Evolutionary conservation across 306 rosid genomes (phyloP), one percentile per base, ranked within the genome.

Genomic region (Quercus aquifolioides): DNA sequence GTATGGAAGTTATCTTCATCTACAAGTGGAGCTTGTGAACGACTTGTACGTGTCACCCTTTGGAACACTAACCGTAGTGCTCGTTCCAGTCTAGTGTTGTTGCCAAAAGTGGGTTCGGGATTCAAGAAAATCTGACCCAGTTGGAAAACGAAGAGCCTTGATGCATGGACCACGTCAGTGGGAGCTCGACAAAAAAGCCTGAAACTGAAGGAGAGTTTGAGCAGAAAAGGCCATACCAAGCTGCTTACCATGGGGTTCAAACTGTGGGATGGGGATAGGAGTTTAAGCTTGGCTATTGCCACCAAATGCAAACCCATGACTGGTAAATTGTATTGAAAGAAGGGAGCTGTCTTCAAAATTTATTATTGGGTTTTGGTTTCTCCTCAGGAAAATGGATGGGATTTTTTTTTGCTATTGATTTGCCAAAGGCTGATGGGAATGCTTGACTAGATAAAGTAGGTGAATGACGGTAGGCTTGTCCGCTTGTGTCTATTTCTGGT

Each of bases 111-210:
- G 5, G 56, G 80, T 12, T 80, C 85, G 0, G 33, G 13, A 3
- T 28, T 38, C 70, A 83, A 85, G 3, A 82, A 86, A 5, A 87
- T 91, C 19, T 76, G 90, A 19, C 84, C 57, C 38, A 91, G 28
- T 13, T 82, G 87, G 75, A 91, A 91, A n/a, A 89, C 75, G 78
- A 91, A 89, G 25, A 89, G 78, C 79, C 88, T 86, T 0, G 88
- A 83, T 9, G 75, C 82, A 63, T 84, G 31, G 20, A 81, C 49
- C 0, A 83, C 80, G 12, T 87, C 83, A 26, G 51, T 43, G 75
- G 31, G 82, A 13, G 73, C 60, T 3, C 79, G 84, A 5, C 76
- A 76, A 35, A 83, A 77, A 5, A 86, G 0, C 21, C 83, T 54
- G 77, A 84, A 73, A 51, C 84, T 80, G 51, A 82, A 35, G 6